Evolutionary conservation across 306 rosid species (phyloP), one percentile per base, ranked within the genome.

Genomic region (Urtica urens): DNA sequence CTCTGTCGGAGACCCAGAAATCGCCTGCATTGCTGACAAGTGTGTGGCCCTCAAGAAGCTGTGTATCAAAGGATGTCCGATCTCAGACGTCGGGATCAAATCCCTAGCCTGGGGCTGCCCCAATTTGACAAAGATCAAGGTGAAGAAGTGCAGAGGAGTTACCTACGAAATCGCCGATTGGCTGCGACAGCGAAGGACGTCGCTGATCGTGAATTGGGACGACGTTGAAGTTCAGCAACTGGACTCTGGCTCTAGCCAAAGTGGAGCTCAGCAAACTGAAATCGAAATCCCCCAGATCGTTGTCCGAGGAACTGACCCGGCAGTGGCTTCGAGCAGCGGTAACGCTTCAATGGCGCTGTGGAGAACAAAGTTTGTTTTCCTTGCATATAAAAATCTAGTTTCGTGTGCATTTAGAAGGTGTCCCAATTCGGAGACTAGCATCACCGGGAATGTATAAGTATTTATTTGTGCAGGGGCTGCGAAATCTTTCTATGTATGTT

Each of bases 31-130:
- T 66, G 93, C 95, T 10, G 42, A 51, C 0, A 86, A 78, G 64
- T 86, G 95, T 27, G 22, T 45, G 31, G 79, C 93, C 0, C 58
- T 86, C 62, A 86, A 67, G 77, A 86, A 86, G 70, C 75, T 86
- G 1, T 81, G 93, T 60, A 86, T 86, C 15, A 81, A 86, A 49
- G 82, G 93, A 38, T 86, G 95, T n/a, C 87, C 87, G 8, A 70
- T 86, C 44, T 78, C 95, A 1, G 72, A 81, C 55, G 60, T 53
- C 17, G 95, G 93, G 57, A 65, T 86, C 4, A 70, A 78, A 58
- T 66, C 78, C 15, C 77, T 81, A 10, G 95, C 82, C 35, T 71
- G 51, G 51, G 93, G 95, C 1, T 86, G 85, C 38, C 95, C 95
- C 19, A 86, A 72, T 70, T 72, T 86, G 74, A 67, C 80, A 37